Evolutionary conservation across 106 monocot genomes (phyloP).

Genomic region (Dendrobium nobile): DNA sequence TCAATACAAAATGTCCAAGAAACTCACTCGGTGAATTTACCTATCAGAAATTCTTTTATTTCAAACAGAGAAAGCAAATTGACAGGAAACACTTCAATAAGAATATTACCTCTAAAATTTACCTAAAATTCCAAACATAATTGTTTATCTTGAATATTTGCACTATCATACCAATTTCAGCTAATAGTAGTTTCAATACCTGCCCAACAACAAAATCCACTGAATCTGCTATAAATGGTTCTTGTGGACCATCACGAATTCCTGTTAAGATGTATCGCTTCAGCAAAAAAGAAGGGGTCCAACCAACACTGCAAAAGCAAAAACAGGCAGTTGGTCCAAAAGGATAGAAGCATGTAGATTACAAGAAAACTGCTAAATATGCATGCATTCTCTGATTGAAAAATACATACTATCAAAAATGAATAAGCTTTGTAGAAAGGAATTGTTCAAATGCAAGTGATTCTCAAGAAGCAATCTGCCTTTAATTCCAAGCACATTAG

Average conservation of each 20-base stretch:
- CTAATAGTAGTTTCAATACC: constrained; percentile 26
- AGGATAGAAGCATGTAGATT: not conserved
- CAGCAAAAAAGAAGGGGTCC: constrained; percentile 95
- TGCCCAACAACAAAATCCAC: constrained; percentile 95
- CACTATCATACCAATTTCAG: not conserved
- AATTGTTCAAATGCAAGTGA: not conserved
- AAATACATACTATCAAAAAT: not conserved
- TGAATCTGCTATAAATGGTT: constrained; percentile 96
- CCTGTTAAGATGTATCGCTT: constrained; percentile 90
- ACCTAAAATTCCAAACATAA: not conserved
- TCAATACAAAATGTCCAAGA: not conserved
- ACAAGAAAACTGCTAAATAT: not conserved
- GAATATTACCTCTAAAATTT: not conserved
- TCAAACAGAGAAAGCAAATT: not conserved
- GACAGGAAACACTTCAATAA: not conserved
- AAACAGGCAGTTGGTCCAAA: constrained; percentile 5
- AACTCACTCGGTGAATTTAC: not conserved
- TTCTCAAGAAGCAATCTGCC: not conserved
- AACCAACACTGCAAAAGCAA: constrained; percentile 66
- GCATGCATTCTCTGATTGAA: not conserved
- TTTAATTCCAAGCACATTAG: not conserved
- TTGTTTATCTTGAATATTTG: not conserved
- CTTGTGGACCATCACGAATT: constrained; percentile 88
- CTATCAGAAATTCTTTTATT: not conserved
- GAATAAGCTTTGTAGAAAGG: not conserved